Evolutionary conservation across 495 filamentous ascomycete species (phyloP).

Genomic region (Penicillium coffeae): DNA sequence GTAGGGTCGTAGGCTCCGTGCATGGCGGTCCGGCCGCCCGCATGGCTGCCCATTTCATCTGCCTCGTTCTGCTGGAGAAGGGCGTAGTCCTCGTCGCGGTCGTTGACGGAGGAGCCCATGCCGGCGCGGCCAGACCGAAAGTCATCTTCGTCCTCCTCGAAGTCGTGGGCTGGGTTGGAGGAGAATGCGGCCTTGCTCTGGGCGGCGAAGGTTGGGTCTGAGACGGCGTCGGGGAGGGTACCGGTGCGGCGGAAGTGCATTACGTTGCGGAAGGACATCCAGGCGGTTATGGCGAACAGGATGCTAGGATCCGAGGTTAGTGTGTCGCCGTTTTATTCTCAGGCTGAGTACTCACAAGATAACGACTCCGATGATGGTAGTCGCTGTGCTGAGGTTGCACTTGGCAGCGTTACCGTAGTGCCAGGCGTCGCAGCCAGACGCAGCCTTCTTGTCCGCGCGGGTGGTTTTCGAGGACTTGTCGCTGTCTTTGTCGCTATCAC

Average conservation of each 20-base stretch:
- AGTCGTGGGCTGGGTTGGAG: constrained; percentile 45
- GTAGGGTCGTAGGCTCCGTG: constrained; percentile 41
- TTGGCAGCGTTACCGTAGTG: constrained; percentile 50
- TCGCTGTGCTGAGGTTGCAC: constrained; percentile 72
- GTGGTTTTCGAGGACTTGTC: constrained; percentile 18
- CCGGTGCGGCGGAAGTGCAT: constrained; percentile 76
- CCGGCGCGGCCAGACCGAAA: constrained; percentile 42
- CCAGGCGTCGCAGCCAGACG: constrained; percentile 48
- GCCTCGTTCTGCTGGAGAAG: constrained; percentile 44
- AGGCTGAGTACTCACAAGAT: constrained; percentile 61
- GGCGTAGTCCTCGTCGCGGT: constrained; percentile 46
- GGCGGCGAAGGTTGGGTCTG: constrained; percentile 48
- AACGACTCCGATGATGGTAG: constrained; percentile 73
- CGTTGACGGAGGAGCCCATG: constrained; percentile 30
- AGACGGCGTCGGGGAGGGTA: constrained; percentile 62
- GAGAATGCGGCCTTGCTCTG: constrained; percentile 51
- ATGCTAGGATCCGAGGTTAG: constrained; percentile 53
- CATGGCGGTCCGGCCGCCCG: constrained; percentile 34
- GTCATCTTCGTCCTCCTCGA: constrained; percentile 47
- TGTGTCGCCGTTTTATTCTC: not conserved
- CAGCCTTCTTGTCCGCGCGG: constrained; percentile 7
- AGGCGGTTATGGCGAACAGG: constrained; percentile 66
- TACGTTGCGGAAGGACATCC: constrained; percentile 72
- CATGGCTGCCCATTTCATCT: constrained; percentile 37
- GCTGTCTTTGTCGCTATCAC: constrained; percentile 1